A percentile compares a stretch with the other conserved stretches of the same genome.
phyloP scores from a whole-genome alignment of 2,329 filamentous ascomycete genomes.

The Colletotrichum sansevieriae region DNA sequence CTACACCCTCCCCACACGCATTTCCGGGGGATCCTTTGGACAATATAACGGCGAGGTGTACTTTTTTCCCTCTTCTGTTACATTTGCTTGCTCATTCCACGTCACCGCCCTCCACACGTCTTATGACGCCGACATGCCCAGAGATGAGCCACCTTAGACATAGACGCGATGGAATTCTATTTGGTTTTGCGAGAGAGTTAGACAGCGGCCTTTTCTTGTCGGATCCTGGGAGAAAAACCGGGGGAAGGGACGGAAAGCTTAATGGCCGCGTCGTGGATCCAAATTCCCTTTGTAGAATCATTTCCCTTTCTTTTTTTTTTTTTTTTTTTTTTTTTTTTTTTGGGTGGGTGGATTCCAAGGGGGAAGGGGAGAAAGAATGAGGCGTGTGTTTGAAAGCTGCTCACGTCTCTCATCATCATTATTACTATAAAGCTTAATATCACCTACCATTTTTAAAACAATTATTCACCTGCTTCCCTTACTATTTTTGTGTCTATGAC shows the following conservation, averaged over 20 bases:
- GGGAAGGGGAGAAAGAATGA: background rate
- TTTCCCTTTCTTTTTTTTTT: too few relatives aligned
- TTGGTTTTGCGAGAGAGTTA: background rate
- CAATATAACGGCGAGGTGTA: too few relatives aligned
- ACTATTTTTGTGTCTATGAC: too few relatives aligned
- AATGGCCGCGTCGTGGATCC: slow-evolving; percentile 25
- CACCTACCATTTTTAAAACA: too few relatives aligned
- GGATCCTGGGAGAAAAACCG: slow-evolving; percentile 38
- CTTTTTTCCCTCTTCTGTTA: background rate
- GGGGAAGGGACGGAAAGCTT: slow-evolving; percentile 16
- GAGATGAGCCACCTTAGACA: background rate
- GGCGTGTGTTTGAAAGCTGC: too few relatives aligned
- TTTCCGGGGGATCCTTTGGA: too few relatives aligned
- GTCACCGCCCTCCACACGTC: background rate
- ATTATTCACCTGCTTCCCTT: too few relatives aligned
- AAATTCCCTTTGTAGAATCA: slow-evolving; percentile 32
- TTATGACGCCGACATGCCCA: slow-evolving; percentile 18
- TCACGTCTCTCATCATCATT: too few relatives aligned
- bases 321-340: too few relatives aligned
- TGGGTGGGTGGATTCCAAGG: too few relatives aligned
- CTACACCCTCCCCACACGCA: too few relatives aligned
- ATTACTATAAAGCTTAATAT: too few relatives aligned
- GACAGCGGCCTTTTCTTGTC: slow-evolving; percentile 18
- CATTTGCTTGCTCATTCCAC: background rate
- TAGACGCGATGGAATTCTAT: background rate